Evolutionary conservation across 2,329 filamentous ascomycete genomes (phyloP).

Genomic region (Pseudocercospora vitis): DNA sequence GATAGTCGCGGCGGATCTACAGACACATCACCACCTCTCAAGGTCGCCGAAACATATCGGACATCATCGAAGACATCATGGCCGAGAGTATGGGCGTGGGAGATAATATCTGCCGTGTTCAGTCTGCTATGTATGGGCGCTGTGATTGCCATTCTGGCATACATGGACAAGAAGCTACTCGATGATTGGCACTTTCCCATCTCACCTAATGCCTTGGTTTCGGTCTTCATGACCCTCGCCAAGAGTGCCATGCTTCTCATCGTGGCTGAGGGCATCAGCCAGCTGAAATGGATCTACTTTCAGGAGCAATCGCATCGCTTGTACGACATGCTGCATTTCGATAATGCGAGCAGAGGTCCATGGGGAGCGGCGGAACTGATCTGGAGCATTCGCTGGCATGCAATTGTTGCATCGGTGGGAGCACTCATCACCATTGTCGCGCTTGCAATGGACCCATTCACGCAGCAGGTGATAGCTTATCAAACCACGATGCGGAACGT

Average conservation of each 20-base stretch:
- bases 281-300: slow-evolving; percentile 5
- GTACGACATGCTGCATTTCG: slow-evolving; percentile 1
- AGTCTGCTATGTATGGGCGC: background rate
- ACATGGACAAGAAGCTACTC: background rate
- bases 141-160: background rate
- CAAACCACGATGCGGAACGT: background rate
- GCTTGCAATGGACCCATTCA: background rate
- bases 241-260: background rate
- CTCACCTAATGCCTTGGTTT: slow-evolving; percentile 2
- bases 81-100: background rate
- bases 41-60: background rate
- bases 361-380: slow-evolving; percentile 1
- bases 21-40: background rate
- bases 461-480: slow-evolving; percentile 4
- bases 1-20: background rate
- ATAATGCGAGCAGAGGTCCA: slow-evolving; percentile 2
- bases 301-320: background rate
- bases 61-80: background rate
- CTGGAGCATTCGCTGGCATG: background rate
- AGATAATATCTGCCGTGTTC: background rate
- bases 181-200: background rate
- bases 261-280: background rate
- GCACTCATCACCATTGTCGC: background rate
- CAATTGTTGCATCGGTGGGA: background rate
- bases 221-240: background rate